phyloP scores from a whole-genome alignment of 306 rosid species.

The Glycyrrhiza uralensis region DNA sequence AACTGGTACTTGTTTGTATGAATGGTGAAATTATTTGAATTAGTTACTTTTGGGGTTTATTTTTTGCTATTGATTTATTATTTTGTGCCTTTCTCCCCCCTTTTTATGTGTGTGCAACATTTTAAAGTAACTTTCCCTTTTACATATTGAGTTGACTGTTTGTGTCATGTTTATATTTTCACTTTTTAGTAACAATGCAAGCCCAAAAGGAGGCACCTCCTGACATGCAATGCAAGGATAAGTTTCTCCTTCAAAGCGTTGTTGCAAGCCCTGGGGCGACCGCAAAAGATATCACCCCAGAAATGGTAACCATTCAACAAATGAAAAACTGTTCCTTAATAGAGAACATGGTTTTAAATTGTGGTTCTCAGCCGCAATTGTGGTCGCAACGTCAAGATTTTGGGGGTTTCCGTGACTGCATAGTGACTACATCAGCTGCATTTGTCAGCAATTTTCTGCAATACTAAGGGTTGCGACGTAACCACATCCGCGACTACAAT shows the following conservation, averaged over 20 bases:
- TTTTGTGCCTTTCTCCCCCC: neutral
- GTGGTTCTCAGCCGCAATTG: too few species aligned
- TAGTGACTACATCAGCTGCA: too few species aligned
- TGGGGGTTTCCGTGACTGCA: too few species aligned
- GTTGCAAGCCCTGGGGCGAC: slow-evolving; percentile 55
- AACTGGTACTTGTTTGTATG: neutral
- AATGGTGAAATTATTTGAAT: neutral
- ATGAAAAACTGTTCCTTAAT: neutral
- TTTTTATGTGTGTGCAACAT: neutral
- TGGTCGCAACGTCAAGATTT: too few species aligned
- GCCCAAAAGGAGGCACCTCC: slow-evolving; percentile 78
- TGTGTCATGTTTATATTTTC: neutral
- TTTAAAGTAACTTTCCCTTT: neutral
- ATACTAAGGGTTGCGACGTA: too few species aligned
- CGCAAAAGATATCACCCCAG: slow-evolving; percentile 60
- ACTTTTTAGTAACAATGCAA: slow-evolving; percentile 82
- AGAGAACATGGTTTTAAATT: too few species aligned
- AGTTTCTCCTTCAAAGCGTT: slow-evolving; percentile 85
- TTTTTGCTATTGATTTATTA: neutral
- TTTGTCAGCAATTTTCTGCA: too few species aligned
- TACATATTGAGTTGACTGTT: slow-evolving; percentile 15
- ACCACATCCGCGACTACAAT: too few species aligned
- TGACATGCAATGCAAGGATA: slow-evolving; percentile 92
- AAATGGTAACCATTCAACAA: slow-evolving; percentile 51
- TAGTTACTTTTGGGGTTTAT: neutral